Base-by-base conservation (phyloP, 257 asterid species). In the Scutellaria galericulata region DNA sequence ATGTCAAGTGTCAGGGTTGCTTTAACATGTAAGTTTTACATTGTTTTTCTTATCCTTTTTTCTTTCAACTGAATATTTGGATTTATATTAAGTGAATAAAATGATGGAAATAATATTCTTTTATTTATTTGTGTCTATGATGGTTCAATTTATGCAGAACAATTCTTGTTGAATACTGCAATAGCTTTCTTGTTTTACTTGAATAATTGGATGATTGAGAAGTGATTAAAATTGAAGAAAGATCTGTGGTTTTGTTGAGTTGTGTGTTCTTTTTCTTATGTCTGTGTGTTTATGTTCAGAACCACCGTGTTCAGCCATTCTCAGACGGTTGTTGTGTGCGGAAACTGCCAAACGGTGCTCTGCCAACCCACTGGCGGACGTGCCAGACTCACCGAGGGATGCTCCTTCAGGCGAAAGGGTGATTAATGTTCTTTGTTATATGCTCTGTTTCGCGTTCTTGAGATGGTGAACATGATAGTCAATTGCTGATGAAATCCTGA, bases 381-480 rank as follows among this genome's bases (percentile, higher is more conserved):
- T 3, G 96, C 96, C 35, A 72, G 90, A 1, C 96, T 89, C 64
- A 89, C 89, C 0, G 96, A 89, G 79, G 96, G 96, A 1, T 89
- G 96, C 75, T 86, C 96, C 50, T 89, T 86, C 86, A 74, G 92
- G 70, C 83, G 81, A 73, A 89, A 89, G 86, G 90, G 96, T 5
- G 92, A 89, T 9, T 89, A 58, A 81, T 9, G 7, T 7, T 9
- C 22, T 31, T 6, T 11, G 10, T 56, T 10, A 14, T 8, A 2
- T 31, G 37, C 37, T 31, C 37, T 31, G 5, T 31, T 31, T 31
- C 37, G 37, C 37, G 3, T 31, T 2, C 37, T 31, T 31, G 37
- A 31, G 37, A 31, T 4, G 37, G 37, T 31, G 37, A 31, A 31
- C 5, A 31, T 31, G 37, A 31, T 31, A 31, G 5, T 24, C 27